Conservation (phyloP, 805 yeast genomes). For the Pichia rugopelliculosa region DNA sequence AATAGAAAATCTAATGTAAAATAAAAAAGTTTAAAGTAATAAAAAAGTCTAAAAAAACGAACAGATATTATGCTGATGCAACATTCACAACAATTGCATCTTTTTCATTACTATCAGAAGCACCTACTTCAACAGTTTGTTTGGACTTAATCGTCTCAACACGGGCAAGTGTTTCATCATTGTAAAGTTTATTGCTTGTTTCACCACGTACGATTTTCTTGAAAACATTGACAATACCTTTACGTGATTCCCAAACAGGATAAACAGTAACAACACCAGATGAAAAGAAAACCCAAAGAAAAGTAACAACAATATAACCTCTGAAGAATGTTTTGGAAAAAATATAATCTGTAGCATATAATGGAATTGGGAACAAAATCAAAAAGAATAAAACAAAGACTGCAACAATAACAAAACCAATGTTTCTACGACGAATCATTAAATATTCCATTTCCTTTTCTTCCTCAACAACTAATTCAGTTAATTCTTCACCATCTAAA, state of each 20-base stretch:
- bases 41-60: not conserved
- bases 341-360: conserved; percentile 34
- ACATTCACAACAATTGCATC: not conserved
- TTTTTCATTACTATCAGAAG: not conserved
- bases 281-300: conserved; percentile 35
- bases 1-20: no score
- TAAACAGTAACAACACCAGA: conserved; percentile 35
- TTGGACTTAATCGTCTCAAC: conserved; percentile 8
- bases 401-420: conserved; percentile 21
- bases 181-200: conserved; percentile 5
- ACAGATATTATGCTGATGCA: not conserved
- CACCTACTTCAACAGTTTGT: not conserved
- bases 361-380: conserved; percentile 32
- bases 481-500: conserved; percentile 24
- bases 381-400: conserved; percentile 27
- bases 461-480: conserved; percentile 21
- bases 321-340: conserved; percentile 31
- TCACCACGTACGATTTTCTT: conserved; percentile 7
- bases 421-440: conserved; percentile 22
- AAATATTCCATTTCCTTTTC: conserved; percentile 17
- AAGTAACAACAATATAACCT: conserved; percentile 33
- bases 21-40: no score
- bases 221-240: conserved; percentile 4
- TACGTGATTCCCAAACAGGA: conserved; percentile 40
- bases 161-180: conserved; percentile 7